Evolutionary conservation across 768 basidiomycete species (phyloP).

Genomic region (Lentinus tigrinus): DNA sequence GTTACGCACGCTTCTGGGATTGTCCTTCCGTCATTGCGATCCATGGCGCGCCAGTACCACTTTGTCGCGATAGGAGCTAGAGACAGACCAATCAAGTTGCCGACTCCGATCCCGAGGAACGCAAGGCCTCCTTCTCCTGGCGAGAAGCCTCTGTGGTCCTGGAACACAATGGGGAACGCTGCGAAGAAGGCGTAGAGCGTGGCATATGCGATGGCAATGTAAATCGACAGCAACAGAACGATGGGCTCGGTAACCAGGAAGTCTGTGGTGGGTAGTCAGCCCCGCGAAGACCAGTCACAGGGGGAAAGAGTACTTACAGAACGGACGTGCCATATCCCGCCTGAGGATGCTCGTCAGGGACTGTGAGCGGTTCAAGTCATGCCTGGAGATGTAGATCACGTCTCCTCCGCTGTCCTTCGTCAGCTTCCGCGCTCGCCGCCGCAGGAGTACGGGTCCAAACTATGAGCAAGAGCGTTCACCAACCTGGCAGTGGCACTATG

Average conservation of each 20-base stretch:
- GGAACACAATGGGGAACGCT: slow-evolving; percentile 60
- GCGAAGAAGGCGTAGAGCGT: slow-evolving; percentile 66
- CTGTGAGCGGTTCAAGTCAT: slow-evolving; percentile 45
- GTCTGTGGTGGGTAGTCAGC: slow-evolving; percentile 29
- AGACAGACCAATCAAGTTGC: slow-evolving; percentile 49
- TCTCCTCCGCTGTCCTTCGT: slow-evolving; percentile 39
- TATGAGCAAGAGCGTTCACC: slow-evolving; percentile 35
- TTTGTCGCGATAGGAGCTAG: slow-evolving; percentile 54
- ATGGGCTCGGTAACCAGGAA: slow-evolving; percentile 66
- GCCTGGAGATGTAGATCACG: slow-evolving; percentile 47
- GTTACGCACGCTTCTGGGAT: slow-evolving; percentile 57
- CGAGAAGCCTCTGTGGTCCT: slow-evolving; percentile 50
- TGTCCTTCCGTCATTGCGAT: slow-evolving; percentile 46
- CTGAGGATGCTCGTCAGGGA: slow-evolving; percentile 43
- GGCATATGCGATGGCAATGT: slow-evolving; percentile 60
- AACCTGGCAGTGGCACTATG: too few relatives aligned
- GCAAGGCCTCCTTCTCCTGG: slow-evolving; percentile 58
- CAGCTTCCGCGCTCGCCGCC: slow-evolving; percentile 47
- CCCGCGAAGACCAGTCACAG: background rate
- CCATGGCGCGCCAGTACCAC: slow-evolving; percentile 51
- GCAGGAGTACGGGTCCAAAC: slow-evolving; percentile 55
- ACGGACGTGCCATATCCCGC: slow-evolving; percentile 54
- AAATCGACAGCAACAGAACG: slow-evolving; percentile 55
- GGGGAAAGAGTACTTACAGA: slow-evolving; percentile 36
- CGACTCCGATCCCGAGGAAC: slow-evolving; percentile 64